Evolutionary conservation across 176 grass and related monocot genomes (phyloP), one percentile per base, ranked within the genome.

Genomic region (Carex littledalei): DNA sequence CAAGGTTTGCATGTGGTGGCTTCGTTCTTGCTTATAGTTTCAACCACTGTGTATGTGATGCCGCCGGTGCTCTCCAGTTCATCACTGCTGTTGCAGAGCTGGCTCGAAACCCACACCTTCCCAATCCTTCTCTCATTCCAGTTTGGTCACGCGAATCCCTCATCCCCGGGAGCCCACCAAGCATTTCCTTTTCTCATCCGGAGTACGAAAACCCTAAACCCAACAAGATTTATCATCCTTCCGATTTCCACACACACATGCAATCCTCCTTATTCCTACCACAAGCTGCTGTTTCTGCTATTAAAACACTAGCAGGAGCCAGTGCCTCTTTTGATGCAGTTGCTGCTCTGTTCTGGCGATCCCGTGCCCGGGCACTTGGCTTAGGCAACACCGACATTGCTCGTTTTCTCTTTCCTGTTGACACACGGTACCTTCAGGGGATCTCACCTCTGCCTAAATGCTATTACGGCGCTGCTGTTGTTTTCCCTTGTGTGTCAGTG

Each of bases 61-160:
- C 69, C 3, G 69, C 69, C 12, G 69, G 69, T 12, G 69, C 69
- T 73, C 69, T 73, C 69, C 69, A 73, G n/a, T 73, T 73, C 41
- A 47, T 73, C 39, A 47, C 69, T 21, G 41, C 39, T 45, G 39
- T 73, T 11, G 69, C 39, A 3, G 69, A 73, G 29, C 7, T 73
- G 1, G 7, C 69, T 73, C 67, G 18, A 49, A 73, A 73, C 15
- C 69, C 69, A n/a, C 8, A 22, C 17, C 39, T 73, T 45, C 13
- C 17, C 3, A 3, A 21, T 10, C 69, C 69, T 22, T 49, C 39
- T 21, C 15, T 73, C 41, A 73, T 22, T 20, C 69, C 69, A 11
- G 37, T 73, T 20, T 73, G 69, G 69, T 49, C n/a, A 21, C 69
- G 69, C 0, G 41, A 73, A 22, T 73, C 41, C 17, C 69, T 73